A percentile compares a stretch with the other conserved stretches of the same genome.
Conservation (phyloP, 176 grass and related monocot genomes). For the Aegilops tauschii region DNA sequence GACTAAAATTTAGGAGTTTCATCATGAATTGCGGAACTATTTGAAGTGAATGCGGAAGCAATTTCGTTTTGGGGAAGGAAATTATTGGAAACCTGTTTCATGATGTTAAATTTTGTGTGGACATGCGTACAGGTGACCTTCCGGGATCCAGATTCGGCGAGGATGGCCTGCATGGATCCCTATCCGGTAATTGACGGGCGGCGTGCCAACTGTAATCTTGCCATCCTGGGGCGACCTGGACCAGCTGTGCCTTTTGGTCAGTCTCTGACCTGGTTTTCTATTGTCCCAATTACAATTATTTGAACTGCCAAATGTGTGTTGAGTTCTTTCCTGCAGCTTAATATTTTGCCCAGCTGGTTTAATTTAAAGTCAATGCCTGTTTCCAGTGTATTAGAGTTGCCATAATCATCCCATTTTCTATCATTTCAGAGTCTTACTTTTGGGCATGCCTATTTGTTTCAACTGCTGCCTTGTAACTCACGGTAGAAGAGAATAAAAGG, state of each 20-base stretch:
- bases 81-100: neutral
- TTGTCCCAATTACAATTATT: neutral
- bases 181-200: slow-evolving; percentile 66
- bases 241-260: slow-evolving; percentile 53
- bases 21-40: neutral
- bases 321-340: neutral
- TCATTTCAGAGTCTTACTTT: slow-evolving; percentile 19
- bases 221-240: slow-evolving; percentile 60
- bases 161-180: slow-evolving; percentile 59
- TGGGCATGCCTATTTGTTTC: slow-evolving; percentile 2
- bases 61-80: neutral
- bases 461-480: slow-evolving; percentile 22
- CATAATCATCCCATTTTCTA: slow-evolving; percentile 2
- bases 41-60: neutral
- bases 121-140: slow-evolving; percentile 57
- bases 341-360: neutral
- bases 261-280: slow-evolving; percentile 20
- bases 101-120: slow-evolving; percentile 3
- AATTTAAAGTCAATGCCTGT: slow-evolving; percentile 20
- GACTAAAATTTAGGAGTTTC: neutral
- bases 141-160: slow-evolving; percentile 56
- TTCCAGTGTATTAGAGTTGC: slow-evolving; percentile 28
- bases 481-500: neutral
- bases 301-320: neutral
- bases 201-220: slow-evolving; percentile 75